These are phyloP conservation scores for Magnaporthales sp. DNA, from an alignment of 2,329 filamentous ascomycete genomes.

Conservation along the genomic window DNA sequence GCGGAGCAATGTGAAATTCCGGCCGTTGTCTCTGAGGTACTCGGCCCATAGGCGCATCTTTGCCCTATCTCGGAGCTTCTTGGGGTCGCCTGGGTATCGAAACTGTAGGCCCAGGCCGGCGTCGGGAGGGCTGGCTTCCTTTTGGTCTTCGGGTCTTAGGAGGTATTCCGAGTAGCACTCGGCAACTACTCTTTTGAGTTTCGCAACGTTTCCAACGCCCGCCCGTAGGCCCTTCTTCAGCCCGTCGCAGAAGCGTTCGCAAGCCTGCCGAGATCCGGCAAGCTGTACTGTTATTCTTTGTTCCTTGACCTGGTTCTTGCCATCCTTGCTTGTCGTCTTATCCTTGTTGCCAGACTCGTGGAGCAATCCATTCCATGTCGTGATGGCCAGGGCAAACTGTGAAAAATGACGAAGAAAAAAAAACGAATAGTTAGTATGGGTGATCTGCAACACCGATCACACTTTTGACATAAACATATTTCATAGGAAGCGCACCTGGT, in stretches of 20 bases:
- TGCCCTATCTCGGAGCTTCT: conserved; percentile 86
- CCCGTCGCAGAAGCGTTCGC: conserved; percentile 92
- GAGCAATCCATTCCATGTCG: conserved; percentile 78
- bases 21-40: conserved; percentile 89
- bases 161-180: conserved; percentile 91
- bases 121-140: conserved; percentile 66
- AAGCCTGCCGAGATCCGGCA: conserved; percentile 77
- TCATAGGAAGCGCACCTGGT: conserved; percentile 42
- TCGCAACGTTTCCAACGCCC: conserved; percentile 80
- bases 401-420: neutral
- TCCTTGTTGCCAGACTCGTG: conserved; percentile 44
- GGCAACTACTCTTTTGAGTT: conserved; percentile 67
- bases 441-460: neutral
- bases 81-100: conserved; percentile 87
- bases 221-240: conserved; percentile 83
- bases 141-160: conserved; percentile 54
- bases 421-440: neutral
- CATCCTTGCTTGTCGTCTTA: conserved; percentile 26
- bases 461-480: neutral
- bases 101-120: conserved; percentile 89
- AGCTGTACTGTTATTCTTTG: conserved; percentile 91
- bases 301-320: conserved; percentile 40
- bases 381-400: conserved; percentile 84
- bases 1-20: conserved; percentile 83
- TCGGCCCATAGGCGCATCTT: conserved; percentile 98